Base-by-base conservation (phyloP, 768 basidiomycete species). In the Boletellus ananas region DNA sequence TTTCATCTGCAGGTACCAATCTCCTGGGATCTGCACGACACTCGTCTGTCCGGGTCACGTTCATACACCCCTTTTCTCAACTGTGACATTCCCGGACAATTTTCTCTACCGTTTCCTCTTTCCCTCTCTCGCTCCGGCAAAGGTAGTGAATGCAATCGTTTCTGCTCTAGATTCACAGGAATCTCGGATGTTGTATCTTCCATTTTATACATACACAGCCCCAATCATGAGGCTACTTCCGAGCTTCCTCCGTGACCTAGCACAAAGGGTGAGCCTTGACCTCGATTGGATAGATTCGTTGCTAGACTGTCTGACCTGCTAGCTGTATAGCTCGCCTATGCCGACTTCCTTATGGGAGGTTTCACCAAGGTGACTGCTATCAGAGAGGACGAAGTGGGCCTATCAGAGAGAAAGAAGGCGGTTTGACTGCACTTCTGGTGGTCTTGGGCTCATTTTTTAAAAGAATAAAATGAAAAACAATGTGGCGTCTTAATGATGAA, bases 21-120 rank as follows among this genome's bases (percentile, higher is more conserved):
- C 82, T 27, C 88, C 87, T 1, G 66, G 73, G 37, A 83, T 99
- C 67, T 86, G 90, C n/a, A 95, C 93, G 10, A 94, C 92, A 3
- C 76, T 97, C 18, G 69, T 98, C 51, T 75, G 84, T 46, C 85
- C 95, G 1, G 90, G 90, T 2, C 87, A 90, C 64, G 74, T 92
- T 60, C 67, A 76, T 38, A 95, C 94, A 0, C 76, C 79, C 2
- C 77, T 98, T 62, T 98, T 97, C 71, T 77, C 82, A 14, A 77
- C 74, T 0, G 61, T 79, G 18, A 68, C 62, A 10, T 68, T 84
- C 36, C 82, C 88, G 4, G 60, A 66, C 31, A 74, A 70, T 49
- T 53, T 66, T 23, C 58, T 84, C 35, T 81, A 78, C 69, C 75
- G 74, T 48, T 97, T 98, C 73, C 76, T 93, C 61, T 76, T 83